Evolutionary conservation across 2,329 filamentous ascomycete genomes (phyloP), one percentile per base, ranked within the genome.

Genomic region (Alternaria dauci): DNA sequence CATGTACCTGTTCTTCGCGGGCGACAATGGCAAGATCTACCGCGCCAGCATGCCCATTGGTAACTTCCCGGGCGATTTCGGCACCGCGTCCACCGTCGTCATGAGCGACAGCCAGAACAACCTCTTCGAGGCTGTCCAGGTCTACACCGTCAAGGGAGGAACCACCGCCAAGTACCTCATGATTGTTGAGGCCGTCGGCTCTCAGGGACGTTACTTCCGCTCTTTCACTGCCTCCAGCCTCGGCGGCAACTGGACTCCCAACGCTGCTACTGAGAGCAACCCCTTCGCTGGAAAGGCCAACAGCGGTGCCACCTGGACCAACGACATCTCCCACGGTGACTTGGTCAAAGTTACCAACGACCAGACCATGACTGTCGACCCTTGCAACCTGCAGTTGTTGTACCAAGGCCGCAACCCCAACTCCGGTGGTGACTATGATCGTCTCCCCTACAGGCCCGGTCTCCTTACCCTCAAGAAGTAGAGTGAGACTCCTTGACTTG

Each of bases 281-380:
- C 87, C 88, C 0, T 91, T 91, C 61, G 88, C 88, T n/a, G 86
- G 88, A 68, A 88, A 88, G 79, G 85, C 83, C 28, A 90, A 90
- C 78, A 88, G 83, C 51, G 88, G 86, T 38, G 86, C 86, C 1
- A 82, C 82, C 18, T 91, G 88, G 88, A 89, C 87, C 47, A 86
- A 89, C 72, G 87, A 89, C 61, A 89, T 91, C 72, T 88, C 85
- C 71, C 87, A 89, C 69, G 88, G 88, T 36, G 88, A 90, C 62
- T 73, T 90, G 41, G 70, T 89, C 58, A 83, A 88, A 59, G 80
- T 63, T 58, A 84, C 81, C 68, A 71, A 83, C 2, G 88, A 90
- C 68, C 84, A 91, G 80, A 90, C 87, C 1, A 84, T 88, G 78
- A 83, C 85, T 0, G 72, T 91, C 59, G 86, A 89, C 68, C 80